phyloP scores from a whole-genome alignment of 1,284 basidiomycete species.

The Cutaneotrichosporon sp. region DNA sequence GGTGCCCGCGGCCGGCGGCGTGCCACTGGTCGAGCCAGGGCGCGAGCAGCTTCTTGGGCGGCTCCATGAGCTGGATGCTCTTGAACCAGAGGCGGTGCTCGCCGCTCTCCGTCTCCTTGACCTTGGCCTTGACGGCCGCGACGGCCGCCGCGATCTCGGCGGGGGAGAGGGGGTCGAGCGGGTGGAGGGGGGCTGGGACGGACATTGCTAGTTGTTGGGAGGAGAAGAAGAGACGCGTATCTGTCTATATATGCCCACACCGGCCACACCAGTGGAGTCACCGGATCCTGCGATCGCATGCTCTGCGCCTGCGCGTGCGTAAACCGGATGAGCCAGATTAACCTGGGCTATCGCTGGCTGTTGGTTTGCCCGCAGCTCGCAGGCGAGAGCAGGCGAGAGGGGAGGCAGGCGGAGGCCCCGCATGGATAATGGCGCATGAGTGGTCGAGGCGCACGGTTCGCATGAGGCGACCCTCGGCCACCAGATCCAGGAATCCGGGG shows the following conservation, averaged over 20 bases:
- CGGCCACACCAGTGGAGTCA: no score
- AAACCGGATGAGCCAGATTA: not conserved
- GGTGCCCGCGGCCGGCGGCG: conserved; percentile 9
- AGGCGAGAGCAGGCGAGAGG: no score
- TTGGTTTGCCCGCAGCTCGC: no score
- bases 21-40: conserved; percentile 33
- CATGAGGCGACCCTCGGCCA: no score
- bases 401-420: no score
- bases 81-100: conserved; percentile 38
- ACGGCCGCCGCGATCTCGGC: conserved; percentile 44
- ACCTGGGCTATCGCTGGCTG: not conserved
- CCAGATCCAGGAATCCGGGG: no score
- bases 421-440: no score
- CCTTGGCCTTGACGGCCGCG: conserved; percentile 16
- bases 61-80: conserved; percentile 35
- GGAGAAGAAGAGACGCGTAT: not conserved
- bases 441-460: no score
- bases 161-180: conserved; percentile 52
- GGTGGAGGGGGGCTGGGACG: conserved; percentile 34
- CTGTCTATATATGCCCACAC: not conserved
- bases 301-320: no score
- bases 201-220: conserved; percentile 3
- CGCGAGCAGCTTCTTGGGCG: conserved; percentile 34
- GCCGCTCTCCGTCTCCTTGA: conserved; percentile 10
- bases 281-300: not conserved